These are phyloP conservation scores for Lipomyces yamadae DNA, from an alignment of 805 yeast genomes.

Conservation along the genomic window DNA sequence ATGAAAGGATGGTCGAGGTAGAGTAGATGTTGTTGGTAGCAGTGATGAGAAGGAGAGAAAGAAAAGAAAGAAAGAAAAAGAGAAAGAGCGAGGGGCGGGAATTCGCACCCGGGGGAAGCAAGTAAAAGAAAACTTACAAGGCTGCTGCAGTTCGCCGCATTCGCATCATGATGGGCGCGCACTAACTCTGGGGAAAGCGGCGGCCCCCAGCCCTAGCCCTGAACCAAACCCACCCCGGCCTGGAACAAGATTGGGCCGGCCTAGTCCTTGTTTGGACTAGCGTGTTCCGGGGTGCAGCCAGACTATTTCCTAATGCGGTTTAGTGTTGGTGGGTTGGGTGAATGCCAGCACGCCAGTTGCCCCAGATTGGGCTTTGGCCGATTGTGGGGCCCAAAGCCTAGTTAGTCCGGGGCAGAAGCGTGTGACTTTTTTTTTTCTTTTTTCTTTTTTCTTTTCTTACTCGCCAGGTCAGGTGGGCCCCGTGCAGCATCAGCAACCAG, in stretches of 20 bases:
- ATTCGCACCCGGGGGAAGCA: background rate
- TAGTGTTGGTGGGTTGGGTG: background rate
- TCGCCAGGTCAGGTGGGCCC: background rate
- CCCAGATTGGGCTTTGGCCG: background rate
- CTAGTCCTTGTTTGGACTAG: background rate
- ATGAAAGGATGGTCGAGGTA: constrained; percentile 4
- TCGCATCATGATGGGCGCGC: background rate
- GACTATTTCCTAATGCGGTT: background rate
- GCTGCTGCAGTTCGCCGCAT: background rate
- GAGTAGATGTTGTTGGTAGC: constrained; percentile 4
- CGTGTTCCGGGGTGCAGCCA: background rate
- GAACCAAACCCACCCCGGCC: background rate
- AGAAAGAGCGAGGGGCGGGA: background rate
- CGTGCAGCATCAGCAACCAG: background rate
- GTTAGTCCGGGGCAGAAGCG: background rate
- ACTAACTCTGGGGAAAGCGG: background rate
- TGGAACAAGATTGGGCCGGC: background rate
- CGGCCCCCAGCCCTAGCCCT: background rate
- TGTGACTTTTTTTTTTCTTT: background rate
- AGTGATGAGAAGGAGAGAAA: background rate
- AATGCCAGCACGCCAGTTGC: background rate
- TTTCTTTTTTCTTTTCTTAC: background rate
- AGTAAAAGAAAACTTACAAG: background rate
- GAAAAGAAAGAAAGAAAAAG: constrained; percentile 4
- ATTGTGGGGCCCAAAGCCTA: too few relatives aligned